These are phyloP conservation scores for Kazachstania bromeliacearum DNA, from an alignment of 805 yeast genomes.

Conservation along the genomic window DNA sequence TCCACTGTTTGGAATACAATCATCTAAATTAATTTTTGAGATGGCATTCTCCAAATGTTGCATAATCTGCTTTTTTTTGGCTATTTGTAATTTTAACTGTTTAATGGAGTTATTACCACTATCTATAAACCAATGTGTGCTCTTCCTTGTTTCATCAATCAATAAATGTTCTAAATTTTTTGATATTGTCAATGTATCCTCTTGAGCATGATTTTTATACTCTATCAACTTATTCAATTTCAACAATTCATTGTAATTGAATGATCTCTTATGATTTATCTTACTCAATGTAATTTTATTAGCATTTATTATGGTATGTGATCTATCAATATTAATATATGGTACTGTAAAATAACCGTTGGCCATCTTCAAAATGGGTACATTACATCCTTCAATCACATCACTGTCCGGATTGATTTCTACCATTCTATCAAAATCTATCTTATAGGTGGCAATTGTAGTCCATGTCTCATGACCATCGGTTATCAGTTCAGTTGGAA, in stretches of 20 bases:
- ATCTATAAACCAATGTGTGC: conserved; percentile 1
- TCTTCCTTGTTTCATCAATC: background rate
- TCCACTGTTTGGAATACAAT: conserved; percentile 1
- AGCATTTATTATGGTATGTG: background rate
- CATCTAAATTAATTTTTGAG: background rate
- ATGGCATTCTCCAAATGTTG: background rate
- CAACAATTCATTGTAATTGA: conserved; percentile 21
- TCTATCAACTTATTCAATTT: conserved; percentile 25
- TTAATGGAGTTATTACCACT: conserved; percentile 5
- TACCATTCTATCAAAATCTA: conserved; percentile 16
- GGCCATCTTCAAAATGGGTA: conserved; percentile 17
- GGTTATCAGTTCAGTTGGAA: conserved; percentile 8
- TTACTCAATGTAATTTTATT: background rate
- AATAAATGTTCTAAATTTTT: conserved; percentile 8
- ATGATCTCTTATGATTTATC: conserved; percentile 8
- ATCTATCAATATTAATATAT: background rate
- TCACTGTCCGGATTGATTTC: conserved; percentile 8
- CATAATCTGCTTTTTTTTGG: background rate
- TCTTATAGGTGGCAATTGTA: conserved; percentile 5
- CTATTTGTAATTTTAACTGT: conserved; percentile 6
- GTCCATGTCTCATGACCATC: conserved; percentile 12
- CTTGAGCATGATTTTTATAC: conserved; percentile 15
- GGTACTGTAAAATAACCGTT: conserved; percentile 19
- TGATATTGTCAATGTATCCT: conserved; percentile 14
- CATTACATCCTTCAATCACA: conserved; percentile 8